Evolutionary conservation across 306 rosid species (phyloP).

Genomic region (Cotoneaster glaucophyllus): DNA sequence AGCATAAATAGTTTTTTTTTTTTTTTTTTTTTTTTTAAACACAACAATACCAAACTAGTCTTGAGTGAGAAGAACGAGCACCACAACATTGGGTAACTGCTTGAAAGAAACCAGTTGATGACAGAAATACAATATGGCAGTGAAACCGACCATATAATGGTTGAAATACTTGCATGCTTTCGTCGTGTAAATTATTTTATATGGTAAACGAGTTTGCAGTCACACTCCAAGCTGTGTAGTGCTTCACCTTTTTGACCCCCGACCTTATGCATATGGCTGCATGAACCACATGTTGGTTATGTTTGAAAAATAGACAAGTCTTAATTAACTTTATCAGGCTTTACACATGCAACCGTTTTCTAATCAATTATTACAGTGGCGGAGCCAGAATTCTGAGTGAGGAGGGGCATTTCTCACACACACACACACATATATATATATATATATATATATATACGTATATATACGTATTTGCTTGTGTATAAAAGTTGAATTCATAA

Average conservation of each 20-base stretch:
- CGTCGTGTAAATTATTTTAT: slow-evolving; percentile 2
- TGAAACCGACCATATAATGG: neutral
- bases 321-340: neutral
- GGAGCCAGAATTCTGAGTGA: too few relatives aligned
- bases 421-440: too few relatives aligned
- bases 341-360: neutral
- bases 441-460: too few relatives aligned
- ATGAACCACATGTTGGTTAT: neutral
- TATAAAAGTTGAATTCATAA: too few relatives aligned
- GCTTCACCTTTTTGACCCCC: slow-evolving; percentile 3
- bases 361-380: neutral
- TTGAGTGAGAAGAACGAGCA: neutral
- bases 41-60: too few relatives aligned
- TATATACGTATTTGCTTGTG: too few relatives aligned
- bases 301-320: neutral
- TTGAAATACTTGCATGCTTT: neutral
- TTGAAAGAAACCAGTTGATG: neutral
- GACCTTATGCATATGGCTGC: neutral
- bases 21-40: too few relatives aligned
- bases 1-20: rapidly evolving
- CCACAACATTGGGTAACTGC: neutral
- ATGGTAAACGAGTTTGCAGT: neutral
- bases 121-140: neutral
- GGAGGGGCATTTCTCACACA: too few relatives aligned
- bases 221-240: neutral